These are phyloP conservation scores for Paracoccidioides lutzii DNA, from an alignment of 2,329 filamentous ascomycete genomes.

Conservation along the genomic window DNA sequence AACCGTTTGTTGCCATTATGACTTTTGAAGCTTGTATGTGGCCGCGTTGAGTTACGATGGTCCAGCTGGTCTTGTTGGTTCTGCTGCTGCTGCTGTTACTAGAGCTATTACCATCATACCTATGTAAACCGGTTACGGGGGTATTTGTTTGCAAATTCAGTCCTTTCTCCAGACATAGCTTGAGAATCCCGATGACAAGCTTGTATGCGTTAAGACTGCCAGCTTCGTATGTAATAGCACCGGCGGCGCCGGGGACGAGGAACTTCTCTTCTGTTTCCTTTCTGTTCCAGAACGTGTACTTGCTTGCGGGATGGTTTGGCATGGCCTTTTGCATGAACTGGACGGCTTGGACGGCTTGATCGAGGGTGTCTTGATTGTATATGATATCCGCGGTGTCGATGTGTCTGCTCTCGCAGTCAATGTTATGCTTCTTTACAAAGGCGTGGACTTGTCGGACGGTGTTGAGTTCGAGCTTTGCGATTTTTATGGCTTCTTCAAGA, in stretches of 20 bases:
- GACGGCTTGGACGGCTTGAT: constrained; percentile 28
- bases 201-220: constrained; percentile 32
- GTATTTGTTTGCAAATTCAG: constrained; percentile 23
- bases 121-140: constrained; percentile 14
- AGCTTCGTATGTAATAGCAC: constrained; percentile 36
- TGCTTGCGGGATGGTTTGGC: constrained; percentile 28
- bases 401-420: constrained; percentile 38
- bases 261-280: constrained; percentile 34
- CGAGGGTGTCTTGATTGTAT: constrained; percentile 38
- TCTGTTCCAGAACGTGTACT: constrained; percentile 34
- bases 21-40: constrained; percentile 31
- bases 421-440: constrained; percentile 37
- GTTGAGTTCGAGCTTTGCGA: constrained; percentile 40
- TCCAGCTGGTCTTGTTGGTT: constrained; percentile 1
- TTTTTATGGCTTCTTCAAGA: constrained; percentile 36
- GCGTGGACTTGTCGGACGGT: constrained; percentile 44
- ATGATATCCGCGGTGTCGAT: constrained; percentile 47
- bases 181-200: constrained; percentile 34
- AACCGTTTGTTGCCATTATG: constrained; percentile 43
- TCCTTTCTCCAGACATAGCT: constrained; percentile 27
- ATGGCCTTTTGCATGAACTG: constrained; percentile 36
- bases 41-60: constrained; percentile 34
- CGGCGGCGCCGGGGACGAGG: constrained; percentile 31
- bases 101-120: not conserved
- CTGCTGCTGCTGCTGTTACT: not conserved